Conservation (phyloP, 1,284 basidiomycete species). For the Puccinia novopanici region DNA sequence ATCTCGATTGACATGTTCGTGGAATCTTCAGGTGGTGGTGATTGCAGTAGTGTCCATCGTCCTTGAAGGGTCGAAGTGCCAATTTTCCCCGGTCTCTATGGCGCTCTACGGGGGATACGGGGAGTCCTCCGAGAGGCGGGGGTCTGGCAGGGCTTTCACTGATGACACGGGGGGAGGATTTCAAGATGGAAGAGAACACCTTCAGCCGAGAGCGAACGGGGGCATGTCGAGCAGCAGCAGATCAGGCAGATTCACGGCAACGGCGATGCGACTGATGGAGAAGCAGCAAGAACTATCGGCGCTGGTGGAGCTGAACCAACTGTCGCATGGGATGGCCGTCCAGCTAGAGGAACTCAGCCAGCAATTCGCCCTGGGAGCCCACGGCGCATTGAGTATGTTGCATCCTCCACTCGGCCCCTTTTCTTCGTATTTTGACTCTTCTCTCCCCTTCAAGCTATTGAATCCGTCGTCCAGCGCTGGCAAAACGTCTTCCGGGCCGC, state of each 20-base stretch:
- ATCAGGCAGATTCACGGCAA: not conserved
- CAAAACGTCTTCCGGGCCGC: slow-evolving; percentile 41
- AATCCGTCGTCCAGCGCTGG: slow-evolving; percentile 34
- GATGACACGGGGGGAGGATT: too few species aligned
- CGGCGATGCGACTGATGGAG: slow-evolving; percentile 18
- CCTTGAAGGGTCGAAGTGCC: too few species aligned
- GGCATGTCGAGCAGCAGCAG: slow-evolving; percentile 20
- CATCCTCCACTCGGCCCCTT: too few species aligned
- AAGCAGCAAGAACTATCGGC: slow-evolving; percentile 28
- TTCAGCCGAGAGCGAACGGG: not conserved
- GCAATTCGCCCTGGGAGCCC: slow-evolving; percentile 17
- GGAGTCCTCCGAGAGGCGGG: too few species aligned
- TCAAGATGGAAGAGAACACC: not conserved
- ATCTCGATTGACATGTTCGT: slow-evolving; percentile 63
- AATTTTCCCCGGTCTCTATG: too few species aligned
- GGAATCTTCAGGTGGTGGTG: too few species aligned
- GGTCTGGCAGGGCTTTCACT: too few species aligned
- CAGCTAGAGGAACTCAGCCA: slow-evolving; percentile 22
- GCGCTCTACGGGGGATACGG: too few species aligned
- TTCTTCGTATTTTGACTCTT: not conserved
- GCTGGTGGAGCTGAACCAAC: slow-evolving; percentile 23
- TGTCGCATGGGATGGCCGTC: slow-evolving; percentile 11
- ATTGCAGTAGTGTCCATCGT: too few species aligned
- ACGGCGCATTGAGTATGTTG: slow-evolving; percentile 7
- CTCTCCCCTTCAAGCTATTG: slow-evolving; percentile 1